These are phyloP conservation scores for Aspergillus indologenus DNA, from an alignment of 495 filamentous ascomycete genomes.

Conservation along the genomic window DNA sequence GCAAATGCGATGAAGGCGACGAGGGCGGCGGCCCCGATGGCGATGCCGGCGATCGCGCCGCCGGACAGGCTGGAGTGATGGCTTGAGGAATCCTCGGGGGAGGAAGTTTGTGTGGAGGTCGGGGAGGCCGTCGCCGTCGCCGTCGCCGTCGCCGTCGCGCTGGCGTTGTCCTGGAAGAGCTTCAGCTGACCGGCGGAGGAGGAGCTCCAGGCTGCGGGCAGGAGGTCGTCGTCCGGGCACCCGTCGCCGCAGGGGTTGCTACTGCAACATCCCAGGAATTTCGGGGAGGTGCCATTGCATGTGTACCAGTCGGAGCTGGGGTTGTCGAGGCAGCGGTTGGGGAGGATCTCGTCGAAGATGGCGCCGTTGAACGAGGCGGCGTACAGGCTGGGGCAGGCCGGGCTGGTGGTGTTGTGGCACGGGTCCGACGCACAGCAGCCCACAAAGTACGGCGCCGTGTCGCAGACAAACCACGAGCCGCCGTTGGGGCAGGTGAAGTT, in stretches of 20 bases:
- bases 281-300: conserved; percentile 20
- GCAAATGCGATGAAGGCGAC: background rate
- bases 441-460: conserved; percentile 22
- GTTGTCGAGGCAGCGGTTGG: conserved; percentile 21
- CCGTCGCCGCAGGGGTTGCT: conserved; percentile 15
- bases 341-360: conserved; percentile 9
- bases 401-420: conserved; percentile 21
- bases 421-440: conserved; percentile 29
- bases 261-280: conserved; percentile 29
- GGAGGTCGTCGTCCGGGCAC: conserved; percentile 22
- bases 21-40: background rate
- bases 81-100: background rate
- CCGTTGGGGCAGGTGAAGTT: conserved; percentile 27
- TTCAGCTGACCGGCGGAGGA: conserved; percentile 9
- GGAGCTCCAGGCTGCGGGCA: conserved; percentile 20
- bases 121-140: background rate
- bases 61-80: background rate
- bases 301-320: conserved; percentile 21
- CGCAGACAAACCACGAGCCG: conserved; percentile 28
- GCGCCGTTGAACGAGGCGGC: conserved; percentile 22
- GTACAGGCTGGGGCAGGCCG: conserved; percentile 19
- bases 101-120: background rate
- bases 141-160: background rate
- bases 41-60: background rate
- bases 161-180: conserved; percentile 16